Base-by-base conservation (phyloP, 306 rosid genomes). In the Medicago ruthenica region DNA sequence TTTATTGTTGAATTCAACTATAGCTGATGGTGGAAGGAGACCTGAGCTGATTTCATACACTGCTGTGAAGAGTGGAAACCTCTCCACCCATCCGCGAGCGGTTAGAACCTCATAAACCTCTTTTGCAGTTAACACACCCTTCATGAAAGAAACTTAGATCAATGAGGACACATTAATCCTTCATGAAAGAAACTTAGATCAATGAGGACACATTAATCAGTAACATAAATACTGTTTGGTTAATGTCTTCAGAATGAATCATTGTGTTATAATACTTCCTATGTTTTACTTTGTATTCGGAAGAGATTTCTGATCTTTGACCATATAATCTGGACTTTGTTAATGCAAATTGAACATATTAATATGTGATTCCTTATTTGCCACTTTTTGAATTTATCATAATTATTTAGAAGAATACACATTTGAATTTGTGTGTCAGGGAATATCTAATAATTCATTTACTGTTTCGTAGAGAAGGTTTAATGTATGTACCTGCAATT, bases 121-220 rank as follows among this genome's bases (percentile, higher is more conserved):
- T 83, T 75, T 85, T 24, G 98, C 93, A 18, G 98, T 95, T 21
- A 93, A 90, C 37, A 95, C 98, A 42, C 98, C 98, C 99, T 95
- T 88, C 9, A 64, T 17, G 21, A 24, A 76, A 77, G 6, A 59
- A 82, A 83, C 40, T 24, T 18, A 70, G 79, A 45, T 45, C 53
- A 12, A 62, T 41, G n/a, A 27, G 4, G 31, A 27, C 70, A 20
- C 45, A 70, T 4, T 9, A 62, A 62, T 36, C 34, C 99, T 95
- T 88, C 9, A 64, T 17, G 21, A 24, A 76, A 77, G 6, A 59
- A 82, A 83, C 40, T 24, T 18, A 70, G 79, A 45, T 45, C 53
- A 12, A 62, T 41, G n/a, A 27, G 4, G 31, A 27, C 70, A 20
- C 45, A 70, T 4, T 9, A 62, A 62, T 36, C 34, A 72, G 4